Evolutionary conservation across 1,139 yeast species (phyloP), one percentile per base, ranked within the genome.

Genomic region (Komagataea norvegica): DNA sequence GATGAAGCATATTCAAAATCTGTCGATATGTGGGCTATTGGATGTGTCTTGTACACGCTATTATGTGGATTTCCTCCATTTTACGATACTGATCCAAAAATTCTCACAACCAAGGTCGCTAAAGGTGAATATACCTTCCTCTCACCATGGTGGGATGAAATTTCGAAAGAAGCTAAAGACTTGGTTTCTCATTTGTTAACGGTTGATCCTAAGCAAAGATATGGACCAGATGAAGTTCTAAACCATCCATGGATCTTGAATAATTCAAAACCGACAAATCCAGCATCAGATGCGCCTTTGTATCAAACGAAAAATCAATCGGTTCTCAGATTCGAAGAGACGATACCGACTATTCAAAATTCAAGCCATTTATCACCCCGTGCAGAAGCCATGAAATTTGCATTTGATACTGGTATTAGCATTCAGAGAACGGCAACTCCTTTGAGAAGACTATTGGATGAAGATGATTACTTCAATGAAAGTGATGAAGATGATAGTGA

Each of bases 101-200:
- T 71, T n/a, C 63, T 89, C 45, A 84, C 96, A 1, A 74, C 72
- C 47, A 88, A 88, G 59, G 94, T 89, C 25, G 76, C 93, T 11
- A 70, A 71, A 37, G 96, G 96, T 25, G 86, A 86, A 51, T 89
- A 73, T 59, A 82, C 85, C 7, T 89, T 88, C 56, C 64, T 89
- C 41, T 69, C 79, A 36, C 97, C 97, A 1, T 89, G 97, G 97
- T 89, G 97, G 97, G 96, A 89, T 61, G 96, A 89, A 52, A 82
- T 89, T 31, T 76, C 87, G 40, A 61, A 57, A 34, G 86, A 82
- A 20, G 97, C 95, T 6, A 87, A 87, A 59, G 70, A 77, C 54
- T 74, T 94, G 57, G 95, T 89, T 8, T 61, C 79, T 9, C 79
- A 73, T 54, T 68, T 89, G 41, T 66, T 89, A 40, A 88, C 95